Evolutionary conservation across 1,139 yeast genomes (phyloP).

Genomic region (Pichia sp.): DNA sequence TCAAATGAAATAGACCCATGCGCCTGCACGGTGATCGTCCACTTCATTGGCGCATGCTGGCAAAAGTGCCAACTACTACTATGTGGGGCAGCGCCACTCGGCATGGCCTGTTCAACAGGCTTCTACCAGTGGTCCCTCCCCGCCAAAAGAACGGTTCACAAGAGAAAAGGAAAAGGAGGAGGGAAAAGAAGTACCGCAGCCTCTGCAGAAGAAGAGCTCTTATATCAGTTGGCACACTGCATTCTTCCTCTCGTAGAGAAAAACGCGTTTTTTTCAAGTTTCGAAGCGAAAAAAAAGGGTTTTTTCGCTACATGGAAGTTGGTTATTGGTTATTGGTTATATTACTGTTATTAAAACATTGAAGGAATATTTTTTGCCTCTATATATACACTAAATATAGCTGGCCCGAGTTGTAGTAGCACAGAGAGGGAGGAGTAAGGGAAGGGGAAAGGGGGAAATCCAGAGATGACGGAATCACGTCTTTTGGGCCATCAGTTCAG

Average conservation of each 20-base stretch:
- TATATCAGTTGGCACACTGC: neutral
- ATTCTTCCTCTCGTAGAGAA: neutral
- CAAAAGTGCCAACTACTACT: too few relatives aligned
- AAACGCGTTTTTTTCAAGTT: neutral
- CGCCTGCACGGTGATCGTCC: neutral
- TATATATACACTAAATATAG: neutral
- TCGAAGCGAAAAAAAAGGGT: neutral
- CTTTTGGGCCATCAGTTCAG: constrained; percentile 38
- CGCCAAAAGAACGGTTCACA: neutral
- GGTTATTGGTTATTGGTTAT: too few relatives aligned
- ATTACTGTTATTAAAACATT: neutral
- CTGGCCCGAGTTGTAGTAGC: neutral
- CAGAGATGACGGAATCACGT: neutral
- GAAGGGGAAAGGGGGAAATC: neutral
- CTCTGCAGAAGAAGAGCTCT: neutral
- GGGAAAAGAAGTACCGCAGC: neutral
- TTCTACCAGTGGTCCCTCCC: too few relatives aligned
- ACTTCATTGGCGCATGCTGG: neutral
- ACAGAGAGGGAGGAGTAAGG: neutral
- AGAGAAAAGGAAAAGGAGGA: neutral
- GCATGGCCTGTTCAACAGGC: neutral
- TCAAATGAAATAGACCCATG: neutral
- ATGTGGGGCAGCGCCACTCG: neutral
- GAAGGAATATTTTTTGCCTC: neutral
- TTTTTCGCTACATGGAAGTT: neutral